These are phyloP conservation scores for Naganishia vaughanmartiniae DNA, from an alignment of 768 basidiomycete genomes.

Conservation along the genomic window DNA sequence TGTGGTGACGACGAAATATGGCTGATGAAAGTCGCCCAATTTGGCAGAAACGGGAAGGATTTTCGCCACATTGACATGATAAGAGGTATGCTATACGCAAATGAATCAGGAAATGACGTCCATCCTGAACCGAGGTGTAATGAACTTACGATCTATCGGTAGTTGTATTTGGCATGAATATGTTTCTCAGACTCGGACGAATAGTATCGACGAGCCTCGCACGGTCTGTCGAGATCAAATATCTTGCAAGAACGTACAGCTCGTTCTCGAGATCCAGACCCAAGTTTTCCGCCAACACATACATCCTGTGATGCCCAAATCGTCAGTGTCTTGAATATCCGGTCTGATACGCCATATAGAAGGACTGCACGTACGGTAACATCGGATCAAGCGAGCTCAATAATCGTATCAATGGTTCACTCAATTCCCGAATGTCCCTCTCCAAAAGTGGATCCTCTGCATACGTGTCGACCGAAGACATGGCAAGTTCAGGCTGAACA, in stretches of 20 bases:
- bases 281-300: slow-evolving; percentile 46
- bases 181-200: slow-evolving; percentile 72
- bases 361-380: slow-evolving; percentile 40
- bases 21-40: slow-evolving; percentile 63
- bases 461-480: slow-evolving; percentile 24
- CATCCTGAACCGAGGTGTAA: slow-evolving; percentile 55
- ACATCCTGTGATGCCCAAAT: slow-evolving; percentile 36
- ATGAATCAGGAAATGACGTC: neutral
- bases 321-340: neutral
- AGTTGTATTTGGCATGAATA: slow-evolving; percentile 63
- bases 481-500: slow-evolving; percentile 11
- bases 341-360: neutral
- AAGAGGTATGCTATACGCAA: slow-evolving; percentile 55
- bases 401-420: slow-evolving; percentile 50
- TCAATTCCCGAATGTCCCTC: slow-evolving; percentile 25
- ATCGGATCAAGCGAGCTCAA: slow-evolving; percentile 48
- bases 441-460: slow-evolving; percentile 8
- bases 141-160: slow-evolving; percentile 41
- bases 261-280: slow-evolving; percentile 56
- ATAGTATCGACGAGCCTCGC: slow-evolving; percentile 86
- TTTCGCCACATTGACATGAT: slow-evolving; percentile 47
- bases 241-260: slow-evolving; percentile 83
- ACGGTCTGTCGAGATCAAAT: slow-evolving; percentile 83
- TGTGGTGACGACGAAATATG: slow-evolving; percentile 64
- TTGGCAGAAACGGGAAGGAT: slow-evolving; percentile 35